Evolutionary conservation across 2,329 filamentous ascomycete genomes (phyloP).

Genomic region (Trichophyton rubrum): DNA sequence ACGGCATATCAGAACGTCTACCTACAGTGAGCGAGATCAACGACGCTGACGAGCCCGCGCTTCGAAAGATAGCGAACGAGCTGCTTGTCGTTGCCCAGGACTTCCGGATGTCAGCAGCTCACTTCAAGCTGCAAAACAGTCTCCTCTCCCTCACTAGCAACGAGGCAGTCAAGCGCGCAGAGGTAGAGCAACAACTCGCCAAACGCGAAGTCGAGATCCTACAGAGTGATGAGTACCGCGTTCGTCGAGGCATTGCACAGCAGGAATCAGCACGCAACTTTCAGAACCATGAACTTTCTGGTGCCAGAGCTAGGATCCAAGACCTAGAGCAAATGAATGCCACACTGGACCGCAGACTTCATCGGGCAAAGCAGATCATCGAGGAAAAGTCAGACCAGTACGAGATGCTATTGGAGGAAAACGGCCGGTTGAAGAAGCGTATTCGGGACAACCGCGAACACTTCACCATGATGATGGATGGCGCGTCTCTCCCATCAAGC

Average conservation of each 20-base stretch:
- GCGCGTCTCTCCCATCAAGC: conserved; percentile 50
- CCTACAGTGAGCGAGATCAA: conserved; percentile 42
- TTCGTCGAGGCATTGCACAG: conserved; percentile 45
- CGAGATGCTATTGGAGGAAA: conserved; percentile 58
- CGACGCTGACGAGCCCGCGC: conserved; percentile 38
- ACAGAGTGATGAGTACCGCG: conserved; percentile 58
- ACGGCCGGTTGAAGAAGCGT: conserved; percentile 62
- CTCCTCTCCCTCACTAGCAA: conserved; percentile 72
- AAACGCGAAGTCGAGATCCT: conserved; percentile 76
- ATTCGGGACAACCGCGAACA: conserved; percentile 86
- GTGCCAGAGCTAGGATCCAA: conserved; percentile 48
- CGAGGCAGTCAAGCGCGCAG: conserved; percentile 73
- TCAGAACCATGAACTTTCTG: conserved; percentile 42
- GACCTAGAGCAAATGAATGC: conserved; percentile 54
- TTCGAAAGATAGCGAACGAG: conserved; percentile 43
- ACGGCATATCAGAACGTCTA: conserved; percentile 32
- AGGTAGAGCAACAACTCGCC: conserved; percentile 86
- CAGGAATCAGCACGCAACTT: conserved; percentile 24
- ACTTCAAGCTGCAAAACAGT: conserved; percentile 82
- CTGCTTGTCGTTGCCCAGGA: conserved; percentile 47
- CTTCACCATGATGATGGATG: conserved; percentile 61
- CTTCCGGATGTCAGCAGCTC: conserved; percentile 70
- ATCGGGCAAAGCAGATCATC: conserved; percentile 64
- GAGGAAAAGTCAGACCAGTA: conserved; percentile 66
- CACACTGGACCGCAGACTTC: conserved; percentile 50